Conservation (phyloP, 202 grass and related monocot species). For the Zoysia matrella region DNA sequence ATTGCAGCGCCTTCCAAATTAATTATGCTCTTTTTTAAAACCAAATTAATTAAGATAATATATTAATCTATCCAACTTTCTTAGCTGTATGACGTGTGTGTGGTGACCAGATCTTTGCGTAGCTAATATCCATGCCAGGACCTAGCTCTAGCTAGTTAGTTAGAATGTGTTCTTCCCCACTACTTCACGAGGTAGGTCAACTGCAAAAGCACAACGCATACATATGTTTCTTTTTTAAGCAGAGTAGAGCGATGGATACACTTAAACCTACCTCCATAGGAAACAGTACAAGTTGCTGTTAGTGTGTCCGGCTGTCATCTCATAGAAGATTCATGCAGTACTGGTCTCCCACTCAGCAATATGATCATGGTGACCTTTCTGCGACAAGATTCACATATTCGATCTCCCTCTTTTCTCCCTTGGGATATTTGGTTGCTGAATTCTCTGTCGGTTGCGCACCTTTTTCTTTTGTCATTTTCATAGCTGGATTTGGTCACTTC, state of each 20-base stretch:
- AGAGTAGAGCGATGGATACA: conserved; percentile 18
- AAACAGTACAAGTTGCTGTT: conserved; percentile 42
- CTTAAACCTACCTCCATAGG: conserved; percentile 29
- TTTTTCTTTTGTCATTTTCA: conserved; percentile 45
- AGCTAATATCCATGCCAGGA: conserved; percentile 22
- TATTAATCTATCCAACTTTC: background rate
- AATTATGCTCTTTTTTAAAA: background rate
- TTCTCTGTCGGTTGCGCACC: conserved; percentile 36
- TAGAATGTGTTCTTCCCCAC: conserved; percentile 45
- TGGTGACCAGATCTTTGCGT: conserved; percentile 24
- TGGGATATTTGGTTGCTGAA: conserved; percentile 30
- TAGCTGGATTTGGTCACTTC: conserved; percentile 37
- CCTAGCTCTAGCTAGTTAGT: background rate
- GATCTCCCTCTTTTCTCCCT: conserved; percentile 34
- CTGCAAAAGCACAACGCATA: conserved; percentile 5
- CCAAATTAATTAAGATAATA: background rate
- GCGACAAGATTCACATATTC: conserved; percentile 44
- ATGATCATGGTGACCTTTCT: conserved; percentile 23
- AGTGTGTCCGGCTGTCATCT: conserved; percentile 44
- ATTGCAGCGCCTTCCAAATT: background rate
- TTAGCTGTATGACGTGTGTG: conserved; percentile 19
- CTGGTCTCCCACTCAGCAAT: conserved; percentile 58
- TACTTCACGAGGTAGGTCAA: conserved; percentile 41
- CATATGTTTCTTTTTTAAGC: background rate
- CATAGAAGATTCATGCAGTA: conserved; percentile 46